Percentiles rank a stretch among this genome's conserved stretches.
phyloP scores from a whole-genome alignment of 352 stramenopile genomes.

The Thalassiosira hispida region DNA sequence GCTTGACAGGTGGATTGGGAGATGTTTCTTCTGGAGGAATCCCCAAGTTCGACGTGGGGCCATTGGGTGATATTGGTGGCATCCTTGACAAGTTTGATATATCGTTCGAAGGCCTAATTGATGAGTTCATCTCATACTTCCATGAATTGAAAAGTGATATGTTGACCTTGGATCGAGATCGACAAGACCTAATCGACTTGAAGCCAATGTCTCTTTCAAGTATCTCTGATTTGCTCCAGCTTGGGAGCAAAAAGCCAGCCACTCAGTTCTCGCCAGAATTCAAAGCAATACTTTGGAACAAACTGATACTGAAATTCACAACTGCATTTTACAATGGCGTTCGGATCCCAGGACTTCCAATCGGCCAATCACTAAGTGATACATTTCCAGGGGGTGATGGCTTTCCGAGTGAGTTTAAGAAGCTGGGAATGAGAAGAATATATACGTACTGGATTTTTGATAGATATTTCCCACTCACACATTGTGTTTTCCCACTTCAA shows the following conservation, averaged over 20 bases:
- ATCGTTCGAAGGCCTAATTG: background rate
- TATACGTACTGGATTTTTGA: too few species aligned
- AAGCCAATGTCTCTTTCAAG: constrained; percentile 2
- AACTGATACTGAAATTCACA: constrained; percentile 4
- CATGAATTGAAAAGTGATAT: background rate
- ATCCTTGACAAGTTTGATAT: constrained; percentile 14
- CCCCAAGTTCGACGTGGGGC: background rate
- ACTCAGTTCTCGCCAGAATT: constrained; percentile 14
- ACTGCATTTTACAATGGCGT: constrained; percentile 14
- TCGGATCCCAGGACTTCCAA: constrained; percentile 13
- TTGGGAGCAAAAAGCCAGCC: constrained; percentile 9
- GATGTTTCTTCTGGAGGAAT: background rate
- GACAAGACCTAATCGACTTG: background rate
- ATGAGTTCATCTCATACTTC: constrained; percentile 9
- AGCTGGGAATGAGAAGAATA: too few species aligned
- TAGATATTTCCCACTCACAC: too few species aligned
- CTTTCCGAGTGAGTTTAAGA: too few species aligned
- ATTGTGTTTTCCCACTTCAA: too few species aligned
- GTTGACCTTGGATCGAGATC: background rate
- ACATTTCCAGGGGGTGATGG: constrained; percentile 6
- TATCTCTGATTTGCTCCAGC: constrained; percentile 11
- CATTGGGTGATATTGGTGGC: constrained; percentile 2
- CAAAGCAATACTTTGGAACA: constrained; percentile 15
- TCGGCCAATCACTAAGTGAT: constrained; percentile 6
- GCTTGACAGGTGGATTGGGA: constrained; percentile 8